Conservation (phyloP, 2,329 filamentous ascomycete genomes). For the Sporothrix brunneoviolacea region DNA sequence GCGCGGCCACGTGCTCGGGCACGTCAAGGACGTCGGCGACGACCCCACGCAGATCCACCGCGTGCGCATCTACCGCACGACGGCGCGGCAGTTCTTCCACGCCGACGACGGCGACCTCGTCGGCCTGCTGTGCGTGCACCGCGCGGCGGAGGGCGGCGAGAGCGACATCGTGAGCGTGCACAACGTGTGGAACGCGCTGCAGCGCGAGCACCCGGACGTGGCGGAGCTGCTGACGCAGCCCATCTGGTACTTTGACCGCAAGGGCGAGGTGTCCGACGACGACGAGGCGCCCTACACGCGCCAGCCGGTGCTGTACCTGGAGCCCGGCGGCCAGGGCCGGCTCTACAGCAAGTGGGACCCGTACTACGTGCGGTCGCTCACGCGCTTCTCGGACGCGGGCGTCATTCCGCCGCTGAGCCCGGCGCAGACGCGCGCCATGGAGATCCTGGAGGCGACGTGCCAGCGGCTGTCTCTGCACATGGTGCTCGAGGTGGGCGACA, state of each 20-base stretch:
- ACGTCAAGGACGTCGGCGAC: slow-evolving; percentile 83
- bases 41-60: slow-evolving; percentile 75
- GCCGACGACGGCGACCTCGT: slow-evolving; percentile 78
- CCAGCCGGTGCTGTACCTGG: slow-evolving; percentile 68
- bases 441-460: slow-evolving; percentile 70
- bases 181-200: slow-evolving; percentile 74
- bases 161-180: slow-evolving; percentile 75
- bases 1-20: slow-evolving; percentile 76
- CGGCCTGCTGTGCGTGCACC: slow-evolving; percentile 72
- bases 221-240: slow-evolving; percentile 68
- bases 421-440: slow-evolving; percentile 61
- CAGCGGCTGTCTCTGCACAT: slow-evolving; percentile 70
- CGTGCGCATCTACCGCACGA: slow-evolving; percentile 85
- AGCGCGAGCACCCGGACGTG: slow-evolving; percentile 68
- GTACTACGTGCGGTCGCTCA: slow-evolving; percentile 74
- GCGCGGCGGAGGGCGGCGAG: slow-evolving; percentile 74
- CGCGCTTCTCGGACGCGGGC: slow-evolving; percentile 65
- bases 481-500: slow-evolving; percentile 79
- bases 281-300: slow-evolving; percentile 70
- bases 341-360: slow-evolving; percentile 87
- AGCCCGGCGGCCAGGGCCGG: slow-evolving; percentile 57
- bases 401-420: slow-evolving; percentile 65
- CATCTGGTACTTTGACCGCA: slow-evolving; percentile 88
- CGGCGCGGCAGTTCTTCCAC: slow-evolving; percentile 80
- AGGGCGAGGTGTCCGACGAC: slow-evolving; percentile 70